Evolutionary conservation across 257 asterid species (phyloP), one percentile per base, ranked within the genome.

Genomic region (Nicotiana tomentosiformis): DNA sequence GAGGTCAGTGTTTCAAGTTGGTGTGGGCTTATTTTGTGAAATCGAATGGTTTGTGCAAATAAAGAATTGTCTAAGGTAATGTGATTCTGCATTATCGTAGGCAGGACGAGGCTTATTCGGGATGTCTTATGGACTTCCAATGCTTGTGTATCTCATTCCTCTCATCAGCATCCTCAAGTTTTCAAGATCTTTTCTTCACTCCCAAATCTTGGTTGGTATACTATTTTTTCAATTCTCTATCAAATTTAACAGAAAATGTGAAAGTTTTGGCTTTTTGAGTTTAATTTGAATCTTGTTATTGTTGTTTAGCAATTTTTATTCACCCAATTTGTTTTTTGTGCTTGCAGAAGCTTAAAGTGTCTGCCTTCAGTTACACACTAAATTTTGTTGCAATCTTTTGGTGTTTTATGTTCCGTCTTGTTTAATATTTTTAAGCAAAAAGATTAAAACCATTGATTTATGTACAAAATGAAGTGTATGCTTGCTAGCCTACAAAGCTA

Each of bases 141-240:
- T 78, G 39, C 72, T 37, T 64, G 23, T n/a, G 10, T 78, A 56
- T 78, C 57, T 58, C 33, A 33, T 18, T 56, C 64, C 20, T 33
- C 66, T 29, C 7, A 9, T 23, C 39, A 65, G 29, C 15, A 46
- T 60, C 58, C 72, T 79, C 70, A 37, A 37, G 23, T 60, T 26
- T 58, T 37, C 82, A 61, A 39, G 23, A 78, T 72, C 74, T 79
- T 79, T 79, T 61, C 82, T n/a, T n/a, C 82, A 14, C 32, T 33
- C 60, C 60, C 69, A 17, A 66, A 10, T 33, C n/a, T 60, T 60
- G 82, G 60, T 20, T 10, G 14, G 82, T 32, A 32, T 46, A 18
- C 7, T 64, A 4, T 32, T 39, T 62, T 26, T 46, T 37, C 30
- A 15, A 49, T 78, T 78, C 46, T 66, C 72, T 14, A 30, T 66